Evolutionary conservation across 495 filamentous ascomycete species (phyloP).

Genomic region (Trypethelium eluteriae): DNA sequence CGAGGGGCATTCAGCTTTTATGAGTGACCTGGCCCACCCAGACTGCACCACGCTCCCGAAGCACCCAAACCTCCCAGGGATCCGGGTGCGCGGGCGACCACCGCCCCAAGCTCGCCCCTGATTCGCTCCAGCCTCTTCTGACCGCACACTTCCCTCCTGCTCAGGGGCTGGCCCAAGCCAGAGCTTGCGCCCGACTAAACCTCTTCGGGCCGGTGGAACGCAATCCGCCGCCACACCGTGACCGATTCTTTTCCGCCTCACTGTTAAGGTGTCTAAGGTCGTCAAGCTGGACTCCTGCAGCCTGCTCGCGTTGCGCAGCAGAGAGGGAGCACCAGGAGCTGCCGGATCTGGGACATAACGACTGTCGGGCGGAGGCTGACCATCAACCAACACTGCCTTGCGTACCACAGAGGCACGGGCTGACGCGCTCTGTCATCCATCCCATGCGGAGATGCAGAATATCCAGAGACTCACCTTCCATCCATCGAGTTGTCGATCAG

Average conservation of each 20-base stretch:
- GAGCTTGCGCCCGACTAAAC: not conserved
- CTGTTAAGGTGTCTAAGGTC: no score
- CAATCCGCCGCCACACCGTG: conserved; percentile 4
- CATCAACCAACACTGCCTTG: not conserved
- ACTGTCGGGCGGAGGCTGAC: not conserved
- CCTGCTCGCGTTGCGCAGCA: no score
- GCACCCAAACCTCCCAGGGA: not conserved
- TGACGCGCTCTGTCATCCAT: no score
- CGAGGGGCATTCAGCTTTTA: conserved; percentile 10
- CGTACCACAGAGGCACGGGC: not conserved
- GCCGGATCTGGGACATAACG: not conserved
- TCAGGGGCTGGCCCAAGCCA: not conserved
- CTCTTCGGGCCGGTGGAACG: not conserved
- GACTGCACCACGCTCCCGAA: not conserved
- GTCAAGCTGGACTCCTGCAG: no score
- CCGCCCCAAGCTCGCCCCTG: not conserved
- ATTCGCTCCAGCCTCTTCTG: not conserved
- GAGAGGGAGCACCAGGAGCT: not conserved
- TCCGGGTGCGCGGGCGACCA: not conserved
- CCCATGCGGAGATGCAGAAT: no score
- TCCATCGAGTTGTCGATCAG: no score
- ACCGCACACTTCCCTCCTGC: not conserved
- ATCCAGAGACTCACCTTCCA: no score
- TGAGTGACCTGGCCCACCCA: not conserved
- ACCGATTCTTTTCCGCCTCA: not conserved